Base-by-base conservation (phyloP, 192 early-diverging fungal species). In the Umbelopsis sp. region DNA sequence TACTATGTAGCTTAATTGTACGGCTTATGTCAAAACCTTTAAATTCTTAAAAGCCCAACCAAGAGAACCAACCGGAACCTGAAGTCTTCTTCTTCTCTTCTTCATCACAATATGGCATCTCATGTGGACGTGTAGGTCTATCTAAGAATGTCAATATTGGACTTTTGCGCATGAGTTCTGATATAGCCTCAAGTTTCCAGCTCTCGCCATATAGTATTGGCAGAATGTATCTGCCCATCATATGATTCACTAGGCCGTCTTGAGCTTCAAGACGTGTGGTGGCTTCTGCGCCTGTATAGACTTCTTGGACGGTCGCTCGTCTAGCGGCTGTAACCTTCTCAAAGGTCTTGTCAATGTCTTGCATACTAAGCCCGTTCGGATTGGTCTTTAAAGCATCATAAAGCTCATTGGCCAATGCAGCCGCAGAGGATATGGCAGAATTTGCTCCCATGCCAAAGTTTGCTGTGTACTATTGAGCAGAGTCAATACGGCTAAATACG, bases 371-470 rank as follows among this genome's bases (percentile, higher is more conserved):
- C 16, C 55, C 55, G 2, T 61, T 25, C 8, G 55, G 55, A 16
- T 61, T 33, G 12, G 11, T 25, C 11, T 61, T 27, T 16, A 61
- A 30, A 35, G 11, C 13, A 2, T 61, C 55, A 30, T 37, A 37
- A 7, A 61, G 16, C 7, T 16, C 8, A 35, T 61, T 61, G 2
- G 30, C 30, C 23, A 61, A 16, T 4, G 35, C 55, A 0, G 27
- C 30, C 2, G 55, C 55, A 11, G 27, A 35, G 12, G 6, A 25
- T 4, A 35, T 16, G 18, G 27, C 25, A 13, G 11, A 3, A 35
- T 61, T 61, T 16, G 55, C 55, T 11, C 55, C 55, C 55, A 35
- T 33, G 10, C 55, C 55, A 35, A 61, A 61, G 13, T 61, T 61
- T 61, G 55, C 30, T 1, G 55, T 35, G 25, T 35, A 61, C 55